A percentile compares a stretch with the other conserved stretches of the same genome.
These are phyloP conservation scores for Sporopachydermia quercuum DNA, from an alignment of 805 yeast genomes.

Conservation along the genomic window DNA sequence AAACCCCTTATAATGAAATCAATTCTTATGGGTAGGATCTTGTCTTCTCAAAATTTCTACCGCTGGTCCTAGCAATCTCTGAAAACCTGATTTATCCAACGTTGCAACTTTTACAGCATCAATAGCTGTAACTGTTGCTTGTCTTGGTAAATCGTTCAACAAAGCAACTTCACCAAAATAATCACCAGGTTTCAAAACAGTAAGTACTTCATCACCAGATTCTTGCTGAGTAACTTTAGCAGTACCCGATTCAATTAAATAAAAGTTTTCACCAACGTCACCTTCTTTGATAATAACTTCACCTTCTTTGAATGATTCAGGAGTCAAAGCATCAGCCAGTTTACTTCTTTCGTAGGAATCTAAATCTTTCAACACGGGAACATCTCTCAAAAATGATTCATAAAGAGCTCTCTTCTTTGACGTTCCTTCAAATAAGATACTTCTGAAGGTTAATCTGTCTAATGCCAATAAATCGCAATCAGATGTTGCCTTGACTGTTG, in stretches of 20 bases:
- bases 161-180: conserved; percentile 96
- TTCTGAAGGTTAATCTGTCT: conserved; percentile 85
- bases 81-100: conserved; percentile 83
- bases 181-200: conserved; percentile 58
- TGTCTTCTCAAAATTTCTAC: conserved; percentile 75
- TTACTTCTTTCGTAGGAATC: conserved; percentile 74
- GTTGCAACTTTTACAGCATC: conserved; percentile 78
- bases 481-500: conserved; percentile 66
- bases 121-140: conserved; percentile 77
- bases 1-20: too few species aligned
- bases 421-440: conserved; percentile 81
- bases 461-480: conserved; percentile 80
- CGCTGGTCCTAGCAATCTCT: conserved; percentile 87
- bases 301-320: conserved; percentile 58
- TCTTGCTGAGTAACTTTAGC: conserved; percentile 54
- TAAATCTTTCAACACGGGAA: conserved; percentile 63
- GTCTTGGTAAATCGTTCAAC: conserved; percentile 82
- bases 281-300: conserved; percentile 74
- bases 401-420: conserved; percentile 82
- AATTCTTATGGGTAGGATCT: conserved; percentile 49
- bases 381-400: conserved; percentile 76
- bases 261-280: conserved; percentile 65
- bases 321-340: conserved; percentile 85
- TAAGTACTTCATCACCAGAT: conserved; percentile 40
- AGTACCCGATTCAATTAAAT: conserved; percentile 64